Evolutionary conservation across 768 basidiomycete genomes (phyloP), one percentile per base, ranked within the genome.

Genomic region (Lactarius evosmus): DNA sequence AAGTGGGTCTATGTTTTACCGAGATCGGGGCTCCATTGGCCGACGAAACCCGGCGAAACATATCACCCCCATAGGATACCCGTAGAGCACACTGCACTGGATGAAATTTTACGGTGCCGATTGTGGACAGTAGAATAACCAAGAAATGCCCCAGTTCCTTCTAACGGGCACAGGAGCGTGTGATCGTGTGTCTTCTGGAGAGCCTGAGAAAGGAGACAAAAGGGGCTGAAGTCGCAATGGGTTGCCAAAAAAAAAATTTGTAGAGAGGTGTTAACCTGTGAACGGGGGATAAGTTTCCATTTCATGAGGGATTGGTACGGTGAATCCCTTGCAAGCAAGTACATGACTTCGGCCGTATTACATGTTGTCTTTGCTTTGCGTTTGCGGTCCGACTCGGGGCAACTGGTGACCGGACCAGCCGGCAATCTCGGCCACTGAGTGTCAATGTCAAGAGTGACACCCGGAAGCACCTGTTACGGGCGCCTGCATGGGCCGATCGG

Each of bases 81-180:
- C 62, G 44, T 19, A 66, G 27, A 67, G 64, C 41, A 44, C 30
- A 50, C 64, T 67, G 32, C 59, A 62, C 61, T 53, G 27, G 40
- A 44, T n/a, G 7, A 64, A 27, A 29, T 22, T 22, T 51, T 22
- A 55, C 8, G 32, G 22, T 16, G 19, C 17, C 19, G 22, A 25
- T 9, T 4, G 41, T 44, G 1, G 16, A 40, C 30, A 22, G 16
- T 17, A n/a, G 44, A 12, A 25, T 9, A 49, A 54, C 8, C 38
- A 36, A 36, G 34, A 32, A 19, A 40, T 25, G 17, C 14, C 19
- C 7, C 52, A 32, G 38, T 69, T 62, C 7, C 44, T 58, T 14
- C 67, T 62, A 2, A 69, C 36, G 30, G 60, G 14, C 57, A 19
- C 19, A 9, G 17, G 19, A 8, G 12, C n/a, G 40, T 41, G 38